phyloP scores from a whole-genome alignment of 2,329 filamentous ascomycete genomes.

The Macrophomina tecta region DNA sequence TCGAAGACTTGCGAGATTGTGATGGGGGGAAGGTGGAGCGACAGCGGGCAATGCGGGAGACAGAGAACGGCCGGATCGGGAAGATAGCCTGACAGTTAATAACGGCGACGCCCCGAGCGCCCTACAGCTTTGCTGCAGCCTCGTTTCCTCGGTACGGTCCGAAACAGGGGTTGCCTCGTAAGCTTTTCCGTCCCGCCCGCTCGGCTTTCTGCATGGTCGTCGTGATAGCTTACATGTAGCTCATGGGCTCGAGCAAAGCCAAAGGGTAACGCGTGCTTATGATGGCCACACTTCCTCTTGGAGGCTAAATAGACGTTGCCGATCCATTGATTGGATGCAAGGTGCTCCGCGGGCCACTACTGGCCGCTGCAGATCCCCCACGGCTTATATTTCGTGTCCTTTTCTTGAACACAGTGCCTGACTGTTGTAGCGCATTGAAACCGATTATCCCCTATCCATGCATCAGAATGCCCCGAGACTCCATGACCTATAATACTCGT shows the following conservation, averaged over 20 bases:
- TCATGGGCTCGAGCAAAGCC: not conserved
- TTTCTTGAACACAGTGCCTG: not conserved
- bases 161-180: constrained; percentile 7
- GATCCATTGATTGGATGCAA: constrained; percentile 20
- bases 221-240: not conserved
- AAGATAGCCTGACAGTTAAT: not conserved
- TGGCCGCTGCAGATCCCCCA: constrained; percentile 17
- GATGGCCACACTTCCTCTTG: constrained; percentile 4
- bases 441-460: constrained; percentile 13
- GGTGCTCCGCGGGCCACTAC: constrained; percentile 7
- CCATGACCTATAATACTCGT: constrained; percentile 8
- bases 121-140: not conserved
- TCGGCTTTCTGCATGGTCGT: not conserved
- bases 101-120: not conserved
- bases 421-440: constrained; percentile 6
- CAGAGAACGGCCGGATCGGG: not conserved
- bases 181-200: not conserved
- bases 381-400: constrained; percentile 6
- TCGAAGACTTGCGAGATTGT: constrained; percentile 15
- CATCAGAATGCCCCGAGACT: constrained; percentile 18
- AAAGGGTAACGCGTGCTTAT: constrained; percentile 2
- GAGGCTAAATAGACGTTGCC: not conserved
- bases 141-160: constrained; percentile 24
- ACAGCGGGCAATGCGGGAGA: not conserved
- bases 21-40: constrained; percentile 6